Conservation (phyloP, 352 stramenopile species). For the Pythium aristosporum region DNA sequence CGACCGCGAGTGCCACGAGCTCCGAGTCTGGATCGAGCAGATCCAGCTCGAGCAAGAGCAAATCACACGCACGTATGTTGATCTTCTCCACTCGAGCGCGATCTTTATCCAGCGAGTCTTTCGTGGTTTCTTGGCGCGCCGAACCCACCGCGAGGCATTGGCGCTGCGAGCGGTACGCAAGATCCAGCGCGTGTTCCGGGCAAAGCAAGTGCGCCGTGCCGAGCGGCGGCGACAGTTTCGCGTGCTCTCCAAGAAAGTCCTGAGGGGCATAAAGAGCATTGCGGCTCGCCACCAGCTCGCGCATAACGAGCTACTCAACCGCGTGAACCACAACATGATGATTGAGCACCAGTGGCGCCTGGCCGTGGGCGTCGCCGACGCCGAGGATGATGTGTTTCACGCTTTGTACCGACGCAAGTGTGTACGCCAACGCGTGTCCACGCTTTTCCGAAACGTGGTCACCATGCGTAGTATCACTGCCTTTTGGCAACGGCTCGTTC, state of each 20-base stretch:
- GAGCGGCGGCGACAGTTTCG: constrained; percentile 38
- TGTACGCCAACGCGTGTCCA: constrained; percentile 38
- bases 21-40: constrained; percentile 4
- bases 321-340: constrained; percentile 60
- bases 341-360: constrained; percentile 66
- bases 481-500: constrained; percentile 41
- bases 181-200: constrained; percentile 50
- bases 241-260: constrained; percentile 43
- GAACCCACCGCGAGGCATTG: constrained; percentile 36
- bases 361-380: constrained; percentile 60
- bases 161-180: constrained; percentile 39
- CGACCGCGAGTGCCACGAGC: constrained; percentile 9
- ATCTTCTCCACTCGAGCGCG: constrained; percentile 17
- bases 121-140: constrained; percentile 75
- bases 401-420: constrained; percentile 70
- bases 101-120: constrained; percentile 85
- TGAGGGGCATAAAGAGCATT: constrained; percentile 51
- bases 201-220: constrained; percentile 30
- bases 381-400: constrained; percentile 47
- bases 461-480: constrained; percentile 30
- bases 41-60: constrained; percentile 18
- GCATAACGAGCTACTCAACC: constrained; percentile 51
- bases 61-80: constrained; percentile 8
- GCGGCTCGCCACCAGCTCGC: constrained; percentile 37
- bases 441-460: constrained; percentile 33